Conservation (phyloP, 2,329 filamentous ascomycete species). For the Epichloe glyceriae region DNA sequence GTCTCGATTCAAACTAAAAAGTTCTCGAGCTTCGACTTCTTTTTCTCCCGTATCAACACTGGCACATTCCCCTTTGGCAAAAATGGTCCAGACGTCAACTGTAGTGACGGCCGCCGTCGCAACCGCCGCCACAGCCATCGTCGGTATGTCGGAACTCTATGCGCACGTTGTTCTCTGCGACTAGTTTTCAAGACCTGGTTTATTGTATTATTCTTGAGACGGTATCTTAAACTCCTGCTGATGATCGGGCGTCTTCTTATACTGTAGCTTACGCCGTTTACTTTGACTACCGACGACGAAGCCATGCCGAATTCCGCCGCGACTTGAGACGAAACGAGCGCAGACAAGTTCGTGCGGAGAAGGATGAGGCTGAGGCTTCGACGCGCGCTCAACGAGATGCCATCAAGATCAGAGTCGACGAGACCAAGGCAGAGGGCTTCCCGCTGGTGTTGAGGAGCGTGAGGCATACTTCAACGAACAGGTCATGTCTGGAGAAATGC, state of each 20-base stretch:
- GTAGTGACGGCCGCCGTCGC: slow-evolving; percentile 49
- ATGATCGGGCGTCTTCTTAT: neutral
- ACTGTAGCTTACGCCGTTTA: slow-evolving; percentile 49
- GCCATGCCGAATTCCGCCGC: slow-evolving; percentile 52
- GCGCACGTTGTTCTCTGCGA: neutral
- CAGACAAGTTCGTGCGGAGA: slow-evolving; percentile 55
- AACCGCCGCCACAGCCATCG: slow-evolving; percentile 43
- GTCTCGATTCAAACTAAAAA: neutral
- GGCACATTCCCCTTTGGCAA: slow-evolving; percentile 1
- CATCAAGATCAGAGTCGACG: slow-evolving; percentile 64
- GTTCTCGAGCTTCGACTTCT: neutral
- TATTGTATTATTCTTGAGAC: slow-evolving; percentile 8
- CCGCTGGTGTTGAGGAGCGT: slow-evolving; percentile 77
- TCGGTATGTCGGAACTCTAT: slow-evolving; percentile 33
- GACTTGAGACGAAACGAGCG: slow-evolving; percentile 63
- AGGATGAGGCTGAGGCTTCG: slow-evolving; percentile 56
- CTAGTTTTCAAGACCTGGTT: neutral
- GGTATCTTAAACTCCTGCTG: neutral
- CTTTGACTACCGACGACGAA: slow-evolving; percentile 55
- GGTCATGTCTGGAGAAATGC: slow-evolving; percentile 74
- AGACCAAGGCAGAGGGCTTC: slow-evolving; percentile 84
- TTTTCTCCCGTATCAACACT: slow-evolving; percentile 2
- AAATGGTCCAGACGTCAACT: slow-evolving; percentile 37
- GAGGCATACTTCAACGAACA: slow-evolving; percentile 96
- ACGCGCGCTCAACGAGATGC: slow-evolving; percentile 54